Evolutionary conservation across 106 monocot species (phyloP), one percentile per base, ranked within the genome.

Genomic region (Phalaenopsis equestris): DNA sequence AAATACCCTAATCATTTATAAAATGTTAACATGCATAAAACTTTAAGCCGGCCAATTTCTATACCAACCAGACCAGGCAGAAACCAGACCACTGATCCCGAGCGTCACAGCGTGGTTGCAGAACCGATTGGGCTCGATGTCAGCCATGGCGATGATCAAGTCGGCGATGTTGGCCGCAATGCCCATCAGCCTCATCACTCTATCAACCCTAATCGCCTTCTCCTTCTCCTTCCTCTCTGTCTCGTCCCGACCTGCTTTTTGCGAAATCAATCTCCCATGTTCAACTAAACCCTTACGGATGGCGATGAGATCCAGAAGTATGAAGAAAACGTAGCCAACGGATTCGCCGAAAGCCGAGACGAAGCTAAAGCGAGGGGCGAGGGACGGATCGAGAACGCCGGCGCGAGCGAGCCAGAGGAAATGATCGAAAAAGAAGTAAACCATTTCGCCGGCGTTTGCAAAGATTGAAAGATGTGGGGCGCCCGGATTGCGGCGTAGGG

Each of bases 371-470:
- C 81, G 80, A 41, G 88, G 65, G 1, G 94, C 92, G 7, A 98
- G 78, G 6, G 18, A 12, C 18, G 88, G 75, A 67, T 94, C 92
- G 8, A 98, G 24, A 16, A 92, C 88, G 1, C 94, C 98, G 19
- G 89, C 58, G 45, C 94, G 77, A 0, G 92, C 81, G 39, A 94
- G 84, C 98, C 98, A 98, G 37, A 91, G 80, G 46, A 98, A 79
- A 83, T 98, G 98, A 83, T 98, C 98, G 83, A 98, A 98, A 86
- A 94, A 94, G 92, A 94, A 98, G 92, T 98, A 98, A 24, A 98
- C 89, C 98, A 98, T 98, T 86, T 98, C 98, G 39, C 98, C 98
- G 37, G 85, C 92, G 67, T 98, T 98, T 67, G 92, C 86, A 76
- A 92, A 76, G 21, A 98, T 85, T 42, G 94, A 79, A 49, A 98